These are phyloP conservation scores for Trypanosomatidae sp. DNA, from an alignment of 208 protist genomes.

Conservation along the genomic window DNA sequence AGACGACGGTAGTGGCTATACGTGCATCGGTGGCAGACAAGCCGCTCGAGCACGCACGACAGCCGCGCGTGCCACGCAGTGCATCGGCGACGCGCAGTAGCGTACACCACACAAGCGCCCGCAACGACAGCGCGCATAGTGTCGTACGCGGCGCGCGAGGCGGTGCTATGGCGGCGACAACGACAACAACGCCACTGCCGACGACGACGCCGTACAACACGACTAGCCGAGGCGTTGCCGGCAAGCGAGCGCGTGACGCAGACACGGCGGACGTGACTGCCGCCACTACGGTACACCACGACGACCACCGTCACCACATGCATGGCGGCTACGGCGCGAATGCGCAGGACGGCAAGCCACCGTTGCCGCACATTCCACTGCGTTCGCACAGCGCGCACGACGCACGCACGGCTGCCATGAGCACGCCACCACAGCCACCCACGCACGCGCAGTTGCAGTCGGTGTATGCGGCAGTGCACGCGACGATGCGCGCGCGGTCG, in stretches of 20 bases:
- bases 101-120: too few relatives aligned
- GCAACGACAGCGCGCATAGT: too few relatives aligned
- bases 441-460: neutral
- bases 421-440: too few relatives aligned
- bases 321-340: too few relatives aligned
- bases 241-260: constrained; percentile 5
- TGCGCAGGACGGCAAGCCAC: neutral
- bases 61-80: constrained; percentile 44
- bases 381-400: neutral
- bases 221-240: too few relatives aligned
- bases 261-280: too few relatives aligned
- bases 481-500: constrained; percentile 30
- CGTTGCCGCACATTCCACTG: neutral
- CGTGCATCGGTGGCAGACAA: constrained; percentile 40
- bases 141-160: constrained; percentile 2
- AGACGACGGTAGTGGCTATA: constrained; percentile 42
- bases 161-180: neutral
- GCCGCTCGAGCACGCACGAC: constrained; percentile 32
- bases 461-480: neutral
- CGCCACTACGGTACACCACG: too few relatives aligned
- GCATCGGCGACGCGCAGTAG: too few relatives aligned
- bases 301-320: too few relatives aligned
- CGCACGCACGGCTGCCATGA: neutral
- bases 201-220: too few relatives aligned
- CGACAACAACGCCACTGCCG: neutral